Evolutionary conservation across 805 yeast genomes (phyloP), one percentile per base, ranked within the genome.

Genomic region (Cyberlindnera petersonii): DNA sequence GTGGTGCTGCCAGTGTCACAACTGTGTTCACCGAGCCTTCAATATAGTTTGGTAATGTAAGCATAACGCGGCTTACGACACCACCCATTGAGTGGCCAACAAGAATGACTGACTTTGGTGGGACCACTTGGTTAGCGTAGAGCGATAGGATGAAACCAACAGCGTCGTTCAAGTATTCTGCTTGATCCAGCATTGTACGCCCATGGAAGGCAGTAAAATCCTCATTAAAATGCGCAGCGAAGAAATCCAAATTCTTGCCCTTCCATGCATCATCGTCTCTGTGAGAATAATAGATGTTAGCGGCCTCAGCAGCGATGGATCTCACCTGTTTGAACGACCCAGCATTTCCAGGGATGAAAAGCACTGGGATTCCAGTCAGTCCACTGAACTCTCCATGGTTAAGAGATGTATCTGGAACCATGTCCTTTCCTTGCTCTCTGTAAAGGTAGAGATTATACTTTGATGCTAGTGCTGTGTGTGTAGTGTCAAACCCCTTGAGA

Each of bases 51-150:
- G 87, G 83, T 37, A 91, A 62, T 0, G 94, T 79, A 6, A 86
- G 71, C 77, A 89, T 77, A 0, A 86, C 80, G 42, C 98, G 70
- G 4, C 96, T 84, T 1, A 93, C 98, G 14, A 91, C 75, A 3
- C 98, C 98, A 29, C 98, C 98, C 98, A 91, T 91, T 1, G 98
- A 91, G 64, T 91, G 98, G 3, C 87, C 96, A 1, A 91, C 48
- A 0, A 91, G 57, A 0, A 91, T 75, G 2, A 91, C 95, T 0
- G 96, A 83, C 20, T 60, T 58, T 0, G 93, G 93, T 7, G 58
- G 53, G 2, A 58, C 55, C 16, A 58, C 60, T 8, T 65, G 33
- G 9, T 58, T 5, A 47, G 59, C 7, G 52, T 91, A 91, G 5
- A 91, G 63, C 4, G 77, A 73, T 14, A 93, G 61, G 17, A 91